phyloP scores from a whole-genome alignment of 192 early-diverging fungal species.

The Funneliformis mosseae region DNA sequence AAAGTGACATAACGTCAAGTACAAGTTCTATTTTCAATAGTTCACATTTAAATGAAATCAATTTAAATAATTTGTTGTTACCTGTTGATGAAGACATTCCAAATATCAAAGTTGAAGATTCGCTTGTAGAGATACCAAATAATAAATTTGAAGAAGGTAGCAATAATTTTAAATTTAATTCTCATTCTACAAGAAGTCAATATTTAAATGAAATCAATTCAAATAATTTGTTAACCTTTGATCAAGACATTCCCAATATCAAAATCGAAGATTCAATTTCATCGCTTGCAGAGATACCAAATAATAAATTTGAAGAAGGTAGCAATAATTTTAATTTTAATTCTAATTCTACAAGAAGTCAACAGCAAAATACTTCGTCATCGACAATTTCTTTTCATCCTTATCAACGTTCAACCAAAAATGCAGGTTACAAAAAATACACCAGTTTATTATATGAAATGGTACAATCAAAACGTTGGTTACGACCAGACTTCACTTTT shows the following conservation, averaged over 20 bases:
- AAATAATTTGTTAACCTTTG: too few relatives aligned
- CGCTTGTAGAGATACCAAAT: neutral
- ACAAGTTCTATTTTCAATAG: neutral
- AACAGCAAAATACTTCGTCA: neutral
- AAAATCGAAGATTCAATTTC: neutral
- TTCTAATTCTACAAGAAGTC: neutral
- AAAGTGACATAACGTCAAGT: neutral
- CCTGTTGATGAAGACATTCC: neutral
- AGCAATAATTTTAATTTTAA: neutral
- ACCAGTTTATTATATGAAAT: constrained; percentile 19
- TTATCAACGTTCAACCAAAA: neutral
- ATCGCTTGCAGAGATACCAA: neutral
- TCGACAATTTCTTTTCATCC: neutral
- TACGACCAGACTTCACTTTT: neutral
- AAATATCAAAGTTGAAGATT: neutral
- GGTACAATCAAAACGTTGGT: constrained; percentile 2
- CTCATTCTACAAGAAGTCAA: neutral
- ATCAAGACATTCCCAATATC: too few relatives aligned
- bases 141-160: neutral
- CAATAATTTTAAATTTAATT: neutral
- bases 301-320: neutral
- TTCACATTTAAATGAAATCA: neutral
- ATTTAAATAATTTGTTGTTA: neutral
- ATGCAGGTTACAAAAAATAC: neutral
- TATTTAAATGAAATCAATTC: too few relatives aligned